Conservation (phyloP, 208 protist species). For the Leishmania tarentolae region DNA sequence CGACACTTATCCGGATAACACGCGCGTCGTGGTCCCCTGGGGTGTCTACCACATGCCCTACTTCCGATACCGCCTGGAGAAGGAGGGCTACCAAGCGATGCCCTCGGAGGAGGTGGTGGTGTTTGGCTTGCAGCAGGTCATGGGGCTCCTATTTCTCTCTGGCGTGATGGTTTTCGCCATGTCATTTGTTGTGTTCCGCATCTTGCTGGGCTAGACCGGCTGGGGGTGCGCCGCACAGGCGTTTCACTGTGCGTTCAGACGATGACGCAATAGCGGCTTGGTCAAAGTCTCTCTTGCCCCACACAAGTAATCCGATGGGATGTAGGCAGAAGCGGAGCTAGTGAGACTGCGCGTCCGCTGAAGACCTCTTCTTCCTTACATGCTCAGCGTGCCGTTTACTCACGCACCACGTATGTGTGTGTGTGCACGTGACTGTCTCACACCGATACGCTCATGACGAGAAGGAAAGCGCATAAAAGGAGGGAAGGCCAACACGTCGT, state of each 20-base stretch:
- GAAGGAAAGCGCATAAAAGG: not conserved
- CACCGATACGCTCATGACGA: not conserved
- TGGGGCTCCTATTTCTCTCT: conserved; percentile 37
- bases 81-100: conserved; percentile 60
- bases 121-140: conserved; percentile 59
- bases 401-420: not conserved
- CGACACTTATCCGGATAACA: conserved; percentile 68
- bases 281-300: not conserved
- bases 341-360: not conserved
- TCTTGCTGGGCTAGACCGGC: conserved; percentile 34
- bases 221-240: not conserved
- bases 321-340: too few relatives aligned
- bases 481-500: not conserved
- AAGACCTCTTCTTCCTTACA: not conserved
- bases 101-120: conserved; percentile 64
- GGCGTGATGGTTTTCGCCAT: conserved; percentile 39
- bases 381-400: not conserved
- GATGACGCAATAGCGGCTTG: not conserved
- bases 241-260: too few relatives aligned
- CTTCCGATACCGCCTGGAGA: conserved; percentile 72
- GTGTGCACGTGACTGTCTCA: not conserved
- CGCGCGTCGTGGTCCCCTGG: conserved; percentile 68
- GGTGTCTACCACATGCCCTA: conserved; percentile 88
- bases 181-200: conserved; percentile 35
- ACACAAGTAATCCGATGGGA: not conserved